These are phyloP conservation scores for Friedmanniomyces simplex DNA, from an alignment of 495 filamentous ascomycete species.

Conservation along the genomic window DNA sequence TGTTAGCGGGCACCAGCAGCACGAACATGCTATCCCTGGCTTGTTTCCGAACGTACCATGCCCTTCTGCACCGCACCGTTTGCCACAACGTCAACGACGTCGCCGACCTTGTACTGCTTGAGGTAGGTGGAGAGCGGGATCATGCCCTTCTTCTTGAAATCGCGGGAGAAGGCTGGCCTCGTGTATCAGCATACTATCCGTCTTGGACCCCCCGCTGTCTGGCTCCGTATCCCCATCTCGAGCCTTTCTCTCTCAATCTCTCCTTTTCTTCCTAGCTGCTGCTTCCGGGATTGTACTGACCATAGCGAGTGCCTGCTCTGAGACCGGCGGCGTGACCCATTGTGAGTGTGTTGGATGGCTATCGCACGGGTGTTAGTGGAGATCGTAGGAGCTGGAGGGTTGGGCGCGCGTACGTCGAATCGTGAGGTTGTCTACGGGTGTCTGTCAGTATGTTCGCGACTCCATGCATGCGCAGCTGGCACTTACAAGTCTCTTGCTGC, in stretches of 20 bases:
- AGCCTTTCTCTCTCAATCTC: too few relatives aligned
- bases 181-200: neutral
- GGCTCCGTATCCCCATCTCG: neutral
- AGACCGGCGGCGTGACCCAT: slow-evolving; percentile 98
- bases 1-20: neutral
- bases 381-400: neutral
- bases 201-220: neutral
- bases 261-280: neutral
- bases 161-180: slow-evolving; percentile 59
- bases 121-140: slow-evolving; percentile 88
- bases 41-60: slow-evolving; percentile 42
- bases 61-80: slow-evolving; percentile 98
- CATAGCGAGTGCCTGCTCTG: slow-evolving; percentile 73
- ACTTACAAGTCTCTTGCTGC: neutral
- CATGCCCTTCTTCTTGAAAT: slow-evolving; percentile 86
- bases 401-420: slow-evolving; percentile 8
- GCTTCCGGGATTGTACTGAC: slow-evolving; percentile 13
- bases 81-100: slow-evolving; percentile 92
- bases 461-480: neutral
- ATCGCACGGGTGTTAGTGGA: neutral
- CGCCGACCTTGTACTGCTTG: slow-evolving; percentile 89
- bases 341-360: slow-evolving; percentile 30
- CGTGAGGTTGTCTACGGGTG: neutral
- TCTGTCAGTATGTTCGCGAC: neutral
- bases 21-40: neutral